Percentiles rank a stretch among this genome's conserved stretches.
Conservation (phyloP, 2,329 filamentous ascomycete genomes). For the Diaporthe citriasiana region DNA sequence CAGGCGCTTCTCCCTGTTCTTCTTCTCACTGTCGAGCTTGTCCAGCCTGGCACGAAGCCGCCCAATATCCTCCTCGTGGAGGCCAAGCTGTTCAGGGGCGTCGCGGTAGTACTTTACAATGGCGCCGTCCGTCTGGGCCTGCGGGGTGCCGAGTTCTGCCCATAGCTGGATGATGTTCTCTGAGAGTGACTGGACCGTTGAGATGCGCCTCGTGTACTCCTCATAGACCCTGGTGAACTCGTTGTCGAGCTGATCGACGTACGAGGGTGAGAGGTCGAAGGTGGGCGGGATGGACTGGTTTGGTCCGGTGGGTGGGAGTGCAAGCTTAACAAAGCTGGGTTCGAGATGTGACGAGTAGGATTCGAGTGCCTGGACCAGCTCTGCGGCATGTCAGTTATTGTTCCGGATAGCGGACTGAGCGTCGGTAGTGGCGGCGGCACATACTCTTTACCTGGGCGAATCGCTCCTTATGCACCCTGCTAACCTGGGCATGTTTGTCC, state of each 20-base stretch:
- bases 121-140: constrained; percentile 88
- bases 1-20: constrained; percentile 79
- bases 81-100: constrained; percentile 90
- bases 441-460: constrained; percentile 96
- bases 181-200: constrained; percentile 78
- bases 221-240: constrained; percentile 97
- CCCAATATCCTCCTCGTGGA: constrained; percentile 88
- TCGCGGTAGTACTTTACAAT: constrained; percentile 94
- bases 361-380: constrained; percentile 92
- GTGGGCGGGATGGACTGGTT: constrained; percentile 82
- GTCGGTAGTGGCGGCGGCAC: constrained; percentile 50
- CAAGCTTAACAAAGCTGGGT: constrained; percentile 85
- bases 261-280: constrained; percentile 93
- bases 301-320: constrained; percentile 84
- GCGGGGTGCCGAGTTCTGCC: constrained; percentile 94
- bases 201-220: constrained; percentile 89
- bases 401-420: constrained; percentile 31
- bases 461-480: constrained; percentile 87
- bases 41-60: constrained; percentile 82
- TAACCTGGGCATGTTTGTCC: constrained; percentile 86
- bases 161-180: constrained; percentile 94
- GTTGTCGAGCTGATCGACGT: constrained; percentile 86
- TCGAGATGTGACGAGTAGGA: constrained; percentile 98
- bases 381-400: constrained; percentile 61
- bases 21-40: constrained; percentile 90